These are phyloP conservation scores for Annulohypoxylon stygium DNA, from an alignment of 495 filamentous ascomycete genomes.

Conservation along the genomic window DNA sequence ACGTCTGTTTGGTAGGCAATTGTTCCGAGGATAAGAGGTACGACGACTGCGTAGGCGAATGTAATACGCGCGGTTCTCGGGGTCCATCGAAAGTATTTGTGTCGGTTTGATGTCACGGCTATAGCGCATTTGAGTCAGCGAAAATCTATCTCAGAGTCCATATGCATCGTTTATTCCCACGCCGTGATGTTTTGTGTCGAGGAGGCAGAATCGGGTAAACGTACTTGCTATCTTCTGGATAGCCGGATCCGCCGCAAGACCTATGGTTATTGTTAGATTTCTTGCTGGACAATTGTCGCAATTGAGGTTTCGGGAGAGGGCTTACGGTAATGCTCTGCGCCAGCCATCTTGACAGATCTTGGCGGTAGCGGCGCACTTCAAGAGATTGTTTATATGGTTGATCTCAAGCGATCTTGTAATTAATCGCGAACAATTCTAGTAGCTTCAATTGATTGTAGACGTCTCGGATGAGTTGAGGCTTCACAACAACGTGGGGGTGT, in stretches of 20 bases:
- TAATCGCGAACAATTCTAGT: slow-evolving; percentile 21
- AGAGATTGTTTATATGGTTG: slow-evolving; percentile 15
- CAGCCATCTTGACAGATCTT: slow-evolving; percentile 57
- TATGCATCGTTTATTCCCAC: slow-evolving; percentile 6
- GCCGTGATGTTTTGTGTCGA: background rate
- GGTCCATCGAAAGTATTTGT: slow-evolving; percentile 97
- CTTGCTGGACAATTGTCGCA: slow-evolving; percentile 14
- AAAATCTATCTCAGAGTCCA: background rate
- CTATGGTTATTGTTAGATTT: slow-evolving; percentile 54
- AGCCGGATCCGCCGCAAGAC: slow-evolving; percentile 79
- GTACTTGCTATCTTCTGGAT: slow-evolving; percentile 81
- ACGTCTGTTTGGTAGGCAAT: slow-evolving; percentile 86
- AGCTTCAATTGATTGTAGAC: slow-evolving; percentile 38
- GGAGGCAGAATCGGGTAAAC: slow-evolving; percentile 49
- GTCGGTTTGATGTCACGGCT: slow-evolving; percentile 89
- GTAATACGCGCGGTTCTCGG: slow-evolving; percentile 81
- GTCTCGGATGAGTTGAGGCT: slow-evolving; percentile 28
- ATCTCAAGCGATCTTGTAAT: slow-evolving; percentile 22
- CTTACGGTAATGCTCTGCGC: slow-evolving; percentile 59
- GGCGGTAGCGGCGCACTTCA: slow-evolving; percentile 35
- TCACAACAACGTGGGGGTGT: slow-evolving; percentile 14
- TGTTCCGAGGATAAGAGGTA: slow-evolving; percentile 77
- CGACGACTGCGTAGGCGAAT: slow-evolving; percentile 76
- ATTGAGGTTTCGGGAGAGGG: background rate
- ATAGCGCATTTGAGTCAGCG: slow-evolving; percentile 19